phyloP scores from a whole-genome alignment of 495 filamentous ascomycete genomes.

The Neurospora terricola region DNA sequence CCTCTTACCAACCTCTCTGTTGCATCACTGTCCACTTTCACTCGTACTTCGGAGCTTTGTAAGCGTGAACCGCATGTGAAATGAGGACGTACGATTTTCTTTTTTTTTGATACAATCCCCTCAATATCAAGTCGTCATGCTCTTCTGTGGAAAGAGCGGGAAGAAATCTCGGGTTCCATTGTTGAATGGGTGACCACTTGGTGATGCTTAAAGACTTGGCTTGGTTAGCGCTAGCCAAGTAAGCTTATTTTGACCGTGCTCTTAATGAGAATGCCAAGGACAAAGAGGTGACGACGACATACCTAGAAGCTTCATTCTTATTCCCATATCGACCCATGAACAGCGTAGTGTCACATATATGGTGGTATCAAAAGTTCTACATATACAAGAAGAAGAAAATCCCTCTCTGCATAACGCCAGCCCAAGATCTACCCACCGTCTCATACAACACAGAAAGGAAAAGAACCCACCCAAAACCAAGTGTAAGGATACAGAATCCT shows the following conservation, averaged over 20 bases:
- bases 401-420: not conserved
- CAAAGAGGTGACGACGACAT: not conserved
- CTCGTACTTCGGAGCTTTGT: not conserved
- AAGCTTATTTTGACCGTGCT: not conserved
- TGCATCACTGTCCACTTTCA: not conserved
- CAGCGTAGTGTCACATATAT: not conserved
- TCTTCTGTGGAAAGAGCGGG: not conserved
- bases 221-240: not conserved
- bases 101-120: too few species aligned
- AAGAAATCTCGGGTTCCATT: not conserved
- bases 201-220: not conserved
- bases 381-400: not conserved
- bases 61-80: not conserved
- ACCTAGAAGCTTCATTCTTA: not conserved
- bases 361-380: not conserved
- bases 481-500: not conserved
- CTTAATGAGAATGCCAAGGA: not conserved
- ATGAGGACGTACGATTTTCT: too few species aligned
- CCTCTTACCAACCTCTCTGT: not conserved
- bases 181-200: not conserved
- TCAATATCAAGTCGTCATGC: not conserved
- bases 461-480: not conserved
- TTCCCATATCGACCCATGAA: not conserved
- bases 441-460: too few species aligned
- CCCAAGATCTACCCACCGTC: not conserved